phyloP scores from a whole-genome alignment of 1,139 yeast species.

The Debaryomycetaceae sp. region DNA sequence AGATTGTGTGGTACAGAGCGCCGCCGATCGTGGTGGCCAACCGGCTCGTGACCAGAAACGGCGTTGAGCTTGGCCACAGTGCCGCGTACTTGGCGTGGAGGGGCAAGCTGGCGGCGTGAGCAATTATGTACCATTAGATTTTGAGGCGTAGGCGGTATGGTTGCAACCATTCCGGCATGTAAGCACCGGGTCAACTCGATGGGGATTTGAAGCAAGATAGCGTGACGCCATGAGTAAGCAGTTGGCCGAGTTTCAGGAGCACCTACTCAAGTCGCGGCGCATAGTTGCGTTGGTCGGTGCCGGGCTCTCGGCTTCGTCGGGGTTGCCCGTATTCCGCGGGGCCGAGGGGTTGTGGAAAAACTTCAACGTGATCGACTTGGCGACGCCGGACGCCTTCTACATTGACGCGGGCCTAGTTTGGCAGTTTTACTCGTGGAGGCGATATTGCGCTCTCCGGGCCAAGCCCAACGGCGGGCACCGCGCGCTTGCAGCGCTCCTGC shows the following conservation, averaged over 20 bases:
- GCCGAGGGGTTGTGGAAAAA: slow-evolving; percentile 75
- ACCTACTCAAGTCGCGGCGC: slow-evolving; percentile 46
- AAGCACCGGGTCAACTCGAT: neutral
- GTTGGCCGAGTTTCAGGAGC: slow-evolving; percentile 52
- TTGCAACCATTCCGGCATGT: neutral
- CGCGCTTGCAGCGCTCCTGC: slow-evolving; percentile 54
- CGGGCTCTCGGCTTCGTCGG: slow-evolving; percentile 75
- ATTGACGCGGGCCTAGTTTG: slow-evolving; percentile 82
- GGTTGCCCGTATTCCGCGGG: slow-evolving; percentile 71
- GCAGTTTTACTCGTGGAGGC: slow-evolving; percentile 77
- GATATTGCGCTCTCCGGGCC: slow-evolving; percentile 62
- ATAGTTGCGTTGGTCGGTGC: slow-evolving; percentile 81
- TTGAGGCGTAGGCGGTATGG: neutral
- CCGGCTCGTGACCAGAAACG: slow-evolving; percentile 33
- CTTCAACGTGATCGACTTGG: slow-evolving; percentile 75
- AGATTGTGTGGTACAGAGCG: slow-evolving; percentile 74
- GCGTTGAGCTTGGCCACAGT: slow-evolving; percentile 55
- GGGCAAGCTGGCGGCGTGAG: slow-evolving; percentile 13
- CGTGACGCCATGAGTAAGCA: slow-evolving; percentile 11
- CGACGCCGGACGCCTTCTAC: slow-evolving; percentile 87
- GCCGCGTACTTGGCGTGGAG: slow-evolving; percentile 73
- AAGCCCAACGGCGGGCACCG: slow-evolving; percentile 70
- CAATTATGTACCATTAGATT: no score
- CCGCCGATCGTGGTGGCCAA: slow-evolving; percentile 64
- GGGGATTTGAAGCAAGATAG: neutral